phyloP scores from a whole-genome alignment of 768 basidiomycete species.

The Macrolepiota fuliginosa region DNA sequence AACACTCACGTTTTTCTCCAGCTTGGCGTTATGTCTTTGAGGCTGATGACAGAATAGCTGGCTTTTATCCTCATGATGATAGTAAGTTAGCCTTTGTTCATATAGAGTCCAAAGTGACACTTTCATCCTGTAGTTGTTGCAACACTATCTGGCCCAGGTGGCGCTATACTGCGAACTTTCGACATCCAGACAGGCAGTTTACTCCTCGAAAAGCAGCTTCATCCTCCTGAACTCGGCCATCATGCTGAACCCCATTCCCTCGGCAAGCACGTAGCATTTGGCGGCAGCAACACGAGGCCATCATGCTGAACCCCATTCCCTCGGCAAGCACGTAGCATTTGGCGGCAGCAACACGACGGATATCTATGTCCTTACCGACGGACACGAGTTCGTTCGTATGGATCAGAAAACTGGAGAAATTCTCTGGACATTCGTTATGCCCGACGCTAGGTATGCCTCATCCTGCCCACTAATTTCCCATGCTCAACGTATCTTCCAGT shows the following conservation, averaged over 20 bases:
- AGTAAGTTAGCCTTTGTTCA: conserved; percentile 38
- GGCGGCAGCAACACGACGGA: conserved; percentile 22
- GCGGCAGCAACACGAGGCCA: conserved; percentile 14
- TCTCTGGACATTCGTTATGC: conserved; percentile 64
- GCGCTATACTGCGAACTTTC: conserved; percentile 66
- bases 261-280: conserved; percentile 50
- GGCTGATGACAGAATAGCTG: conserved; percentile 62
- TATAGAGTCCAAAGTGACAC: background rate
- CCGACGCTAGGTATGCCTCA: conserved; percentile 48
- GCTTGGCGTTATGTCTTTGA: conserved; percentile 84
- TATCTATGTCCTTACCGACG: conserved; percentile 59
- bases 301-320: conserved; percentile 50
- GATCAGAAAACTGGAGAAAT: conserved; percentile 48
- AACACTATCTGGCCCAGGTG: conserved; percentile 74
- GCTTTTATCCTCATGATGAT: conserved; percentile 55
- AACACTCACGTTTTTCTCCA: conserved; percentile 23
- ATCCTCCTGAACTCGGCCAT: conserved; percentile 39
- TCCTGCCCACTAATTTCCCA: background rate
- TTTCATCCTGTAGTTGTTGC: conserved; percentile 49
- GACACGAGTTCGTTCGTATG: conserved; percentile 53
- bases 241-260: conserved; percentile 51
- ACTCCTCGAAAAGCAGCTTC: conserved; percentile 62
- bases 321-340: conserved; percentile 54
- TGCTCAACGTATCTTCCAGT: conserved; percentile 33
- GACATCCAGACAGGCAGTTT: conserved; percentile 63